Conservation (phyloP, 345 rosid species). For the Microthlaspi erraticum region DNA sequence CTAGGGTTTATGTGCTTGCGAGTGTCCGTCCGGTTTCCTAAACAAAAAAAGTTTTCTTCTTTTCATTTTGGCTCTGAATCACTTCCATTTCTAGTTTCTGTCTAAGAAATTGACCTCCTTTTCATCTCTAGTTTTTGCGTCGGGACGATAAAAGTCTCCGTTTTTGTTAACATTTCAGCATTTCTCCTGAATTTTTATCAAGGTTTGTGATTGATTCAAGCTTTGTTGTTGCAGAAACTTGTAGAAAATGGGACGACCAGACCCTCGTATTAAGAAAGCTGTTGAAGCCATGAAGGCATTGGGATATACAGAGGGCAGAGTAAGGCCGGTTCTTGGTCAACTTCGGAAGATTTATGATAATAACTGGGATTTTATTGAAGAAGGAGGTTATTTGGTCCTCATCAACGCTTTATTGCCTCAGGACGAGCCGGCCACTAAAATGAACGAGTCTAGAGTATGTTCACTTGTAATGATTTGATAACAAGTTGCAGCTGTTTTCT, state of each 20-base stretch:
- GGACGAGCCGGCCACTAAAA: constrained; percentile 44
- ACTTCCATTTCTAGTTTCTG: neutral
- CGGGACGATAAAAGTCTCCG: neutral
- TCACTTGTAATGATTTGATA: neutral
- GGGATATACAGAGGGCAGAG: constrained; percentile 56
- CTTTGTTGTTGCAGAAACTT: constrained; percentile 19
- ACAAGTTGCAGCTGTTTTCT: neutral
- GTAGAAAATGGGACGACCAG: constrained; percentile 60
- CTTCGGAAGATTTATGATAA: constrained; percentile 65
- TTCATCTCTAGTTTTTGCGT: neutral
- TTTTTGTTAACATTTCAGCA: neutral
- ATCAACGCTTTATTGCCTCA: constrained; percentile 70
- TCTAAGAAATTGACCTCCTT: neutral
- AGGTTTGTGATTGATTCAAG: neutral
- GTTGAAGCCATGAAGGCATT: constrained; percentile 63
- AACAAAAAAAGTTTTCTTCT: neutral
- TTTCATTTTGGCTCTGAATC: too few species aligned
- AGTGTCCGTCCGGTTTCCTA: neutral
- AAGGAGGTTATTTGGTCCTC: constrained; percentile 65
- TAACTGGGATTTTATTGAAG: constrained; percentile 70
- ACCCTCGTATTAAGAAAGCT: constrained; percentile 58
- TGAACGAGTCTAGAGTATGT: neutral
- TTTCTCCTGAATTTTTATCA: neutral
- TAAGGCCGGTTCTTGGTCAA: constrained; percentile 64
- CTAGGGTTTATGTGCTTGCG: neutral